Percentiles rank a stretch among this genome's conserved stretches.
These are phyloP conservation scores for Williopsis jadinii DNA, from an alignment of 1,139 yeast genomes.

Conservation along the genomic window DNA sequence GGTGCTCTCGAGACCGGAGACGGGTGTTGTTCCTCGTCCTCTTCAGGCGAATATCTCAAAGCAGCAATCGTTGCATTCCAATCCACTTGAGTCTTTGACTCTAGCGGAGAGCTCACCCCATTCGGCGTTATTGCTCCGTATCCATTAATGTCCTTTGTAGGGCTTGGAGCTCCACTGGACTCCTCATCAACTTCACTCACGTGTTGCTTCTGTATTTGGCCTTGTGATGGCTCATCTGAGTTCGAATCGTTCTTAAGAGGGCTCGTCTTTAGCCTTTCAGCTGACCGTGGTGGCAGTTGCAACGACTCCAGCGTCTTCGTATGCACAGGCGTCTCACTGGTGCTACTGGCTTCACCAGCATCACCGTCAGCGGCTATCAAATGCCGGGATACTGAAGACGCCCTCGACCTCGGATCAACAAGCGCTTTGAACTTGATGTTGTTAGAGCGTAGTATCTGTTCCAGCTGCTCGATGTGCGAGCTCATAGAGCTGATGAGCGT, in stretches of 20 bases:
- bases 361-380: not conserved
- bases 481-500: constrained; percentile 6
- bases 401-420: constrained; percentile 3
- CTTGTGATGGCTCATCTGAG: not conserved
- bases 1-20: too few relatives aligned
- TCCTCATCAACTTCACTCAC: not conserved
- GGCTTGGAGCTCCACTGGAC: not conserved
- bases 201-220: not conserved
- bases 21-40: not conserved
- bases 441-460: constrained; percentile 5
- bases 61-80: constrained; percentile 21
- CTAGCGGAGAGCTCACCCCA: constrained; percentile 5
- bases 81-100: constrained; percentile 12
- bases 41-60: constrained; percentile 10
- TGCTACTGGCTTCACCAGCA: not conserved
- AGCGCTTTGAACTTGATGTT: constrained; percentile 6
- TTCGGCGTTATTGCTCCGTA: not conserved
- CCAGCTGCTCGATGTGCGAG: constrained; percentile 6
- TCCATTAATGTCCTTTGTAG: not conserved
- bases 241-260: constrained; percentile 1
- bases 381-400: not conserved
- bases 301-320: constrained; percentile 5
- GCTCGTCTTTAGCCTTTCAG: constrained; percentile 12
- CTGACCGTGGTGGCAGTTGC: constrained; percentile 18
- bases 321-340: not conserved